Conservation (phyloP, 78 protist species). For the Dictyostelium purpureum region DNA sequence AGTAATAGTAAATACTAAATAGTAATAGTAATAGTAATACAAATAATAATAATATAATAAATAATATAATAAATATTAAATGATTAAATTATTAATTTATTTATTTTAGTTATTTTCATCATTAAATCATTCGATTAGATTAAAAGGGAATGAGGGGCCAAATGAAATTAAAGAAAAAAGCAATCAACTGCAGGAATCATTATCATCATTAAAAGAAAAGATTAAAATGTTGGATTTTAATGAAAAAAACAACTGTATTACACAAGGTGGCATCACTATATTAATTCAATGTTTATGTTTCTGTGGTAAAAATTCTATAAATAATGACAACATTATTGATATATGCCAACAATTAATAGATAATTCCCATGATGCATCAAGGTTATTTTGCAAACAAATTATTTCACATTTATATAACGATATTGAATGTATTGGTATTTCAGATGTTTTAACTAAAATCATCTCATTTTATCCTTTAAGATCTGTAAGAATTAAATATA, state of each 20-base stretch:
- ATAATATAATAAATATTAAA: too few relatives aligned
- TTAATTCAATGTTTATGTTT: conserved; percentile 53
- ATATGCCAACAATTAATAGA: conserved; percentile 44
- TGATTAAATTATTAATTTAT: too few relatives aligned
- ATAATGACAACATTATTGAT: conserved; percentile 41
- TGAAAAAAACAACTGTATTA: conserved; percentile 34
- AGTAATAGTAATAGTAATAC: too few relatives aligned
- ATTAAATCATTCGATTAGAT: conserved; percentile 6
- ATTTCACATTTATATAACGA: conserved; percentile 32
- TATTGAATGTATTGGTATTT: conserved; percentile 64
- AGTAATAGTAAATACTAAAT: too few relatives aligned
- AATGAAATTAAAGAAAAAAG: not conserved
- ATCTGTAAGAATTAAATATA: conserved; percentile 17
- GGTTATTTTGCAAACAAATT: conserved; percentile 69
- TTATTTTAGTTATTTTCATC: conserved; percentile 18
- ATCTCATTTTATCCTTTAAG: conserved; percentile 46
- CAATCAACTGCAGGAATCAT: conserved; percentile 6
- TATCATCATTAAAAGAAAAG: conserved; percentile 8
- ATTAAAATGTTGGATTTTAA: conserved; percentile 12
- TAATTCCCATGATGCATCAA: conserved; percentile 40
- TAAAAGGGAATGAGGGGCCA: not conserved
- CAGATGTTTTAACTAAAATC: conserved; percentile 37
- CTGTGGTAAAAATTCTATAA: conserved; percentile 31
- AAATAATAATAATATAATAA: too few relatives aligned
- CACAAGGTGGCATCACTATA: conserved; percentile 47